These are phyloP conservation scores for Strobilomyces confusus DNA, from an alignment of 768 basidiomycete genomes.

Conservation along the genomic window DNA sequence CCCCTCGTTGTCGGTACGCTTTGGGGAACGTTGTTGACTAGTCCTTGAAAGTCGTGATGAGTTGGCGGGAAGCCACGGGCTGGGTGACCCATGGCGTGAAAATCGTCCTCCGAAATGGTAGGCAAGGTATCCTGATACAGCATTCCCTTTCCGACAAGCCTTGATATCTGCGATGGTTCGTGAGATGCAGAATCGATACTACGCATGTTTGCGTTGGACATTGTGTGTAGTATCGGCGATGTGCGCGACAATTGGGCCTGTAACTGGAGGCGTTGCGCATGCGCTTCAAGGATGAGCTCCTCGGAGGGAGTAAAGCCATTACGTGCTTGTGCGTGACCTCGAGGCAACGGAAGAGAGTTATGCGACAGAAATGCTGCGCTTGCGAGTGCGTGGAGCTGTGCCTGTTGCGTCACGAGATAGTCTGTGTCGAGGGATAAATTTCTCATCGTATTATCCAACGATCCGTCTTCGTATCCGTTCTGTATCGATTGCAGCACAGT, in stretches of 20 bases:
- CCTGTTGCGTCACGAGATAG: constrained; percentile 17
- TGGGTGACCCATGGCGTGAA: constrained; percentile 26
- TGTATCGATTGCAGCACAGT: constrained; percentile 36
- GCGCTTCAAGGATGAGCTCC: constrained; percentile 61
- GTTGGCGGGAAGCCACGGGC: constrained; percentile 4
- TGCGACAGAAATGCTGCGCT: constrained; percentile 13
- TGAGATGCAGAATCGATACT: constrained; percentile 3
- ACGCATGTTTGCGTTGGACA: constrained; percentile 3
- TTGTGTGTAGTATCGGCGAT: constrained; percentile 9
- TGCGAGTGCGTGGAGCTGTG: constrained; percentile 23
- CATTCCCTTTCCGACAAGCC: constrained; percentile 2
- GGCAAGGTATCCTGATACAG: constrained; percentile 21
- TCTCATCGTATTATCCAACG: constrained; percentile 12
- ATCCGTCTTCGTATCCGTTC: constrained; percentile 16
- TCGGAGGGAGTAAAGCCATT: constrained; percentile 68
- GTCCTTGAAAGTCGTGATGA: constrained; percentile 1
- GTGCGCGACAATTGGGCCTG: constrained; percentile 10
- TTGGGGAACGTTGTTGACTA: neutral
- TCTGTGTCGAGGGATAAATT: constrained; percentile 14
- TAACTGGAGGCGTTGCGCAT: constrained; percentile 29
- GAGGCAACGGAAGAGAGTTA: constrained; percentile 11
- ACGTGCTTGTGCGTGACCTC: constrained; percentile 34
- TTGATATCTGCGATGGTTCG: constrained; percentile 1
- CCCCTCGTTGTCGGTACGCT: neutral
- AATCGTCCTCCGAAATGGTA: constrained; percentile 35